A percentile compares a stretch with the other conserved stretches of the same genome.
These are phyloP conservation scores for Colletotrichum sp. DNA, from an alignment of 2,329 filamentous ascomycete species.

Conservation along the genomic window DNA sequence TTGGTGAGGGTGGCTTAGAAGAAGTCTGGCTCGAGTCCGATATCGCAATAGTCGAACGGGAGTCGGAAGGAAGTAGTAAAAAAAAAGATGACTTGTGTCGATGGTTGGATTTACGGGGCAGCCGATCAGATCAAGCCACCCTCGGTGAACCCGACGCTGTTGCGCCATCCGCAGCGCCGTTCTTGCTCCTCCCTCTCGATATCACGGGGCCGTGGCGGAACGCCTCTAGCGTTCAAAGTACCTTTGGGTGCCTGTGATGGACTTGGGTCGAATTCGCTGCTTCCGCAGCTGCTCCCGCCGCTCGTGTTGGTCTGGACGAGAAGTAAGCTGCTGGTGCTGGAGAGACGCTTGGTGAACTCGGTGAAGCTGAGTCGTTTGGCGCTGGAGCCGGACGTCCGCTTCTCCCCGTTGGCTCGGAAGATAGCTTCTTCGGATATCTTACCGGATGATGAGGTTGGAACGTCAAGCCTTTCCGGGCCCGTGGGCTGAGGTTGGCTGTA, in stretches of 20 bases:
- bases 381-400: conserved; percentile 58
- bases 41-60: neutral
- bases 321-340: conserved; percentile 65
- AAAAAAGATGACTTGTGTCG: neutral
- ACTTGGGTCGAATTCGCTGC: conserved; percentile 49
- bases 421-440: conserved; percentile 38
- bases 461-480: conserved; percentile 25
- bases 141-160: conserved; percentile 60
- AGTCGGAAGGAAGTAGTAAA: neutral
- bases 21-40: neutral
- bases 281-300: conserved; percentile 51
- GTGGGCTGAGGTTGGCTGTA: conserved; percentile 55
- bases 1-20: neutral
- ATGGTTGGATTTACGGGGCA: neutral
- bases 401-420: conserved; percentile 41
- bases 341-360: conserved; percentile 65
- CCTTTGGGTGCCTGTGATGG: conserved; percentile 37
- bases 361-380: conserved; percentile 65
- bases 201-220: conserved; percentile 35
- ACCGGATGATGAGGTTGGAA: conserved; percentile 24
- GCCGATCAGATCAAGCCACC: conserved; percentile 56
- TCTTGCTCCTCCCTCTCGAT: conserved; percentile 40
- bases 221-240: conserved; percentile 33
- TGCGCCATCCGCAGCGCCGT: conserved; percentile 60
- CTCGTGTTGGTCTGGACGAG: conserved; percentile 63